Evolutionary conservation across 2,329 filamentous ascomycete species (phyloP).

Genomic region (Fusarium subglutinans): DNA sequence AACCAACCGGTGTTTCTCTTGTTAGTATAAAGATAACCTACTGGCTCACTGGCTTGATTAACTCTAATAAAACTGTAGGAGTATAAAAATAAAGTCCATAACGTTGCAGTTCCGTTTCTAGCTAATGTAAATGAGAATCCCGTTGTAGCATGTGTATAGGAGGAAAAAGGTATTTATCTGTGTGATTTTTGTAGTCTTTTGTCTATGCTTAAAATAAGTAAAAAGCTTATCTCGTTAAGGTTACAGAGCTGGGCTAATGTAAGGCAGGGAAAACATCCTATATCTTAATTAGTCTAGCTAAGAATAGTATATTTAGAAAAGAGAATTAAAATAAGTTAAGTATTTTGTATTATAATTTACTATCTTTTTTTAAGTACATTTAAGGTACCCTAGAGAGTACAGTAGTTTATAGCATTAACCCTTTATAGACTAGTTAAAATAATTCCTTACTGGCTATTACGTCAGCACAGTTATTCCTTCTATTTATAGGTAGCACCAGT

Average conservation of each 20-base stretch:
- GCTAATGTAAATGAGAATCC: background rate
- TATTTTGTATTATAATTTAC: too few species aligned
- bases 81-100: background rate
- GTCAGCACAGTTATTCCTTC: too few species aligned
- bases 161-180: background rate
- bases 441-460: too few species aligned
- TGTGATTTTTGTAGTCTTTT: background rate
- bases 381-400: too few species aligned
- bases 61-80: background rate
- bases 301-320: background rate
- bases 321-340: too few species aligned
- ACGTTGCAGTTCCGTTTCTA: background rate
- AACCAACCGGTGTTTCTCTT: background rate
- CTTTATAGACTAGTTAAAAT: too few species aligned
- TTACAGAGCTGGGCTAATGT: background rate
- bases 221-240: background rate
- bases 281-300: background rate
- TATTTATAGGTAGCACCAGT: too few species aligned
- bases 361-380: too few species aligned
- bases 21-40: background rate
- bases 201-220: background rate
- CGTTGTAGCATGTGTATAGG: fast-evolving
- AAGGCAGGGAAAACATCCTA: background rate
- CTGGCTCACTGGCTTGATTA: background rate
- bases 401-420: too few species aligned